Base-by-base conservation (phyloP, 202 grass and related monocot genomes). In the Digitaria exilis region DNA sequence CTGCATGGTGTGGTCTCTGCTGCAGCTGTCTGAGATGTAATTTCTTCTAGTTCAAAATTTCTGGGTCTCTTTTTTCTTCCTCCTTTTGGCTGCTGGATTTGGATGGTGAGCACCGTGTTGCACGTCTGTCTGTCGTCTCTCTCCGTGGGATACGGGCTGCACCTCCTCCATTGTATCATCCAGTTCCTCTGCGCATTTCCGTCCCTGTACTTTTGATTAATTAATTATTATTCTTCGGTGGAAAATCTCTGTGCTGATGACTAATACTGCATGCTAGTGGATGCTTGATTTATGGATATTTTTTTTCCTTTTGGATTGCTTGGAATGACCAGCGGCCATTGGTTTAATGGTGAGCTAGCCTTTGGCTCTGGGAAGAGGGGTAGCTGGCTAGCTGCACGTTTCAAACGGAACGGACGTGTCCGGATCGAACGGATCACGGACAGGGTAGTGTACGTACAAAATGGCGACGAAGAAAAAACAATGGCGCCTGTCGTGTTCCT, bases 201-300 rank as follows among this genome's bases (percentile, higher is more conserved):
- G 14, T 78, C 66, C 45, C 5, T 87, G 85, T 78, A 78, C 73
- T 66, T 65, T 58, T 1, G 65, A 45, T 88, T 63, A 0, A 80
- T 71, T 35, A 24, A 15, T 61, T 16, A 65, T 60, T 8, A 49
- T 37, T 25, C n/a, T 52, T 49, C 45, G 5, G n/a, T 45, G 25
- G 63, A 35, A 22, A 8, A 2, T 12, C 2, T 1, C 7, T 24
- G 2, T 58, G 54, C 8, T 24, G 37, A 39, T 25, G 54, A 13
- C 9, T 58, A 9, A 7, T n/a, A n/a, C n/a, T n/a, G n/a, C n/a
- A n/a, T 39, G 37, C 37, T 39, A 39, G 37, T 8, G 9, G 0
- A 8, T 39, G 4, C 55, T 58, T 58, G 52, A 56, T 21, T 5
- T 4, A 14, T 51, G 4, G 21, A 19, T 51, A 6, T 4, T 6